Evolutionary conservation across 2,329 filamentous ascomycete genomes (phyloP), one percentile per base, ranked within the genome.

Genomic region (Lachnellula occidentalis): DNA sequence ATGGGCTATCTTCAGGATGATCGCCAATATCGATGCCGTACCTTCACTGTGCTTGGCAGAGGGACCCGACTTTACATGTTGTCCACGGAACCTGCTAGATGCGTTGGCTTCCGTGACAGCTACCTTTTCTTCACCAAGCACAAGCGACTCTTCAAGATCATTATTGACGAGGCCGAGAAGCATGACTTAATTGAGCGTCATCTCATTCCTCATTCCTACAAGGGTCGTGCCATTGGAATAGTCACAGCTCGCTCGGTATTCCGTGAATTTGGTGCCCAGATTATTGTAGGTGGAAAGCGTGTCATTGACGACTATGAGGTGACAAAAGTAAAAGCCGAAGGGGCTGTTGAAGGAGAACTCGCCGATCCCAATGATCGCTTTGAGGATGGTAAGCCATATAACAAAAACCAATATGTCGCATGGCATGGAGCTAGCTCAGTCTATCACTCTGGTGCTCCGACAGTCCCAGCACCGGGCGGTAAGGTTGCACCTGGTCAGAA

Each of bases 71-170:
- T 95, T 11, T 99, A 99, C 81, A 99, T 99, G 94, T 75, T 99
- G 72, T 97, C 94, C 3, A 99, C 94, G 4, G 94, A 99, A 69
- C 95, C 94, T 5, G 94, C 94, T 22, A 88, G 94, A 61, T 97
- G 94, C 67, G 92, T 96, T 53, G 94, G 94, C 15, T 99, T 99
- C 78, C 82, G 94, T 63, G 94, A 99, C 77, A 96, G 92, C 61
- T 99, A 99, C 69, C 82, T 99, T 24, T 96, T 99, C 79, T 99
- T 99, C 78, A 95, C 94, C 60, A 99, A 97, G 74, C 94, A 99
- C 73, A 88, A 89, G 69, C 86, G 91, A 66, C 86, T 99, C 14
- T 94, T 91, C 81, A 99, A 99, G 76, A 96, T 99, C 67, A 96
- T 99, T 66, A 90, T 97, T 54, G 91, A 92, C 65, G 94, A 99